Percentiles rank a stretch among this genome's conserved stretches.
Conservation (phyloP, 108 stramenopile genomes). For the Nitzschia sp. region DNA sequence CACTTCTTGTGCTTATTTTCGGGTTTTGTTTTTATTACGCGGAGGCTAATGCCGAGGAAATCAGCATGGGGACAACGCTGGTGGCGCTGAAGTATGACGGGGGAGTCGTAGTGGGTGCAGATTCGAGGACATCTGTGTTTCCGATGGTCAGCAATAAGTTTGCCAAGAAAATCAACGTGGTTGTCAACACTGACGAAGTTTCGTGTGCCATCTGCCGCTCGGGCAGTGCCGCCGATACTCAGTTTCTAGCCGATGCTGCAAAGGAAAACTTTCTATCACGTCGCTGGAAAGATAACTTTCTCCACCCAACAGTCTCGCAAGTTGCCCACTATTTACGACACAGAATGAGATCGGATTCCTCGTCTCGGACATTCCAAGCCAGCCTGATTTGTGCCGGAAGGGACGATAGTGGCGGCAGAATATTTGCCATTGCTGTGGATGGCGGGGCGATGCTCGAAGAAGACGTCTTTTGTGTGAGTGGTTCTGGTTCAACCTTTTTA, state of each 20-base stretch:
- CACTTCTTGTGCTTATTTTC: no score
- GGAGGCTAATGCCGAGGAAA: slow-evolving; percentile 35
- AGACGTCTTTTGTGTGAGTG: slow-evolving; percentile 57
- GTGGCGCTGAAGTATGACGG: slow-evolving; percentile 67
- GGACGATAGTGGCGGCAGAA: slow-evolving; percentile 35
- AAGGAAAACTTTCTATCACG: slow-evolving; percentile 48
- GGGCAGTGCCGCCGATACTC: slow-evolving; percentile 88
- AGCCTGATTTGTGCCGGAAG: slow-evolving; percentile 82
- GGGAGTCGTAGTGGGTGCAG: slow-evolving; percentile 76
- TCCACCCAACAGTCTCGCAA: slow-evolving; percentile 52
- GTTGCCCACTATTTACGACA: slow-evolving; percentile 65
- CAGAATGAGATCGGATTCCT: neutral
- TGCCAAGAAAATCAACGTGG: slow-evolving; percentile 61
- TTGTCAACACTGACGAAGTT: slow-evolving; percentile 18
- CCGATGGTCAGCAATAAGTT: slow-evolving; percentile 79
- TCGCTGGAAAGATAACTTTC: slow-evolving; percentile 36
- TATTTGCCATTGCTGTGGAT: slow-evolving; percentile 61
- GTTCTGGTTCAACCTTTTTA: slow-evolving; percentile 75
- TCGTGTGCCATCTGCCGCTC: slow-evolving; percentile 81
- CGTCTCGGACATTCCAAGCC: slow-evolving; percentile 37
- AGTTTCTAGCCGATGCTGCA: slow-evolving; percentile 54
- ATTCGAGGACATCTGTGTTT: slow-evolving; percentile 71
- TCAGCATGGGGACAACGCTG: slow-evolving; percentile 80
- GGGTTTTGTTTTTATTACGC: no score
- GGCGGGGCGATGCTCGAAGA: slow-evolving; percentile 68